phyloP scores from a whole-genome alignment of 305 asterid species.

The Solanum hybrid region DNA sequence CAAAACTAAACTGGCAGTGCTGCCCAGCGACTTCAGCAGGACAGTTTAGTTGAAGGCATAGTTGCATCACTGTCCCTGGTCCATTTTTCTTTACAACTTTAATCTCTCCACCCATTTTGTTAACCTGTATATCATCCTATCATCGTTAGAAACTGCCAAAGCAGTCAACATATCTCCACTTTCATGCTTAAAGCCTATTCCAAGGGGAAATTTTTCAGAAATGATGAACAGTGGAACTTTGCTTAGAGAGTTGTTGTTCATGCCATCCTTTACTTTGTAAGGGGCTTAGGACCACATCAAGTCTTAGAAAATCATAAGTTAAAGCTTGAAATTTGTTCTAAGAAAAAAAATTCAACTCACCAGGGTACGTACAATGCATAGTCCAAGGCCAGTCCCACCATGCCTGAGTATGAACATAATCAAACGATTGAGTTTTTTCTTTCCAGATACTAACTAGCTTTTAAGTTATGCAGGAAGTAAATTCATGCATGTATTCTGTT shows the following conservation, averaged over 20 bases:
- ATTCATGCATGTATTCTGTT: background rate
- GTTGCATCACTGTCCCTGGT: constrained; percentile 70
- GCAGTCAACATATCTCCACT: background rate
- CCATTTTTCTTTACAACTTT: constrained; percentile 74
- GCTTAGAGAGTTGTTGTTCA: background rate
- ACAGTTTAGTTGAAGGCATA: constrained; percentile 45
- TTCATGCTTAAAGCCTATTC: background rate
- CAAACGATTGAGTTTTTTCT: background rate
- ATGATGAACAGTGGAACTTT: background rate
- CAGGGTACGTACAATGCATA: constrained; percentile 90
- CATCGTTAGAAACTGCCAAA: background rate
- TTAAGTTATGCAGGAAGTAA: background rate
- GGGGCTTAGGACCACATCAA: background rate
- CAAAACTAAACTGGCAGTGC: constrained; percentile 35
- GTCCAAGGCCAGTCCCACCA: constrained; percentile 95
- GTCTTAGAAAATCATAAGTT: background rate
- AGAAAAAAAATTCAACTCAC: constrained; percentile 32
- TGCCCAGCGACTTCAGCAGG: constrained; percentile 38
- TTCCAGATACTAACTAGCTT: background rate
- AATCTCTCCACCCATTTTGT: constrained; percentile 93
- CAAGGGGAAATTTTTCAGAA: background rate
- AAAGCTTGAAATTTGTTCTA: background rate
- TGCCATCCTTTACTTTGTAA: background rate
- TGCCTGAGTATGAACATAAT: constrained; percentile 43
- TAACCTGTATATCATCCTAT: constrained; percentile 39